These are phyloP conservation scores for Ogataea neopini DNA, from an alignment of 805 yeast genomes.

Conservation along the genomic window DNA sequence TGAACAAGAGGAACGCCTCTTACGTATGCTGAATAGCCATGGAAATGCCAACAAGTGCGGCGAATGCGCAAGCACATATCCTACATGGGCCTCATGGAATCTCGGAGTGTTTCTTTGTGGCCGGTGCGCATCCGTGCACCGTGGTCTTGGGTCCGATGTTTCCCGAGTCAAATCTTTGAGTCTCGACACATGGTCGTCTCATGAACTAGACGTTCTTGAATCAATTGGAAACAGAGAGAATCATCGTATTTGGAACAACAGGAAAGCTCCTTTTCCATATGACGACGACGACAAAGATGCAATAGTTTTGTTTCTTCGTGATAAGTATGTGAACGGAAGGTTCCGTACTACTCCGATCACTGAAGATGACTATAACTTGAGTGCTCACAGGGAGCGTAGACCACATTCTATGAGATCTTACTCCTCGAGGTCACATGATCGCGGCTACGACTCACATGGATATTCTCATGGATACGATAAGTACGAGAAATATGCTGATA, in stretches of 20 bases:
- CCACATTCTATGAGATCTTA: slow-evolving; percentile 9
- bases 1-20: slow-evolving; percentile 40
- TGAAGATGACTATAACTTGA: slow-evolving; percentile 38
- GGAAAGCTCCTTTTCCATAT: slow-evolving; percentile 65
- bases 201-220: slow-evolving; percentile 49
- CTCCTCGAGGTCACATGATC: slow-evolving; percentile 27
- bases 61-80: slow-evolving; percentile 69
- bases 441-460: slow-evolving; percentile 35
- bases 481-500: slow-evolving; percentile 49
- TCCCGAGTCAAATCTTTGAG: slow-evolving; percentile 73
- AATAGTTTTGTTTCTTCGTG: slow-evolving; percentile 59
- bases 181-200: slow-evolving; percentile 65
- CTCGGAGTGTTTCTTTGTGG: slow-evolving; percentile 80
- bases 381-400: slow-evolving; percentile 8
- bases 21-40: slow-evolving; percentile 57
- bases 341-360: slow-evolving; percentile 46
- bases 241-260: slow-evolving; percentile 65
- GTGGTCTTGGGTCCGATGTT: slow-evolving; percentile 60
- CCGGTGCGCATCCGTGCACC: slow-evolving; percentile 78
- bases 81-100: slow-evolving; percentile 53
- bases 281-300: slow-evolving; percentile 68
- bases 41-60: slow-evolving; percentile 74
- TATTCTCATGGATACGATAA: slow-evolving; percentile 58
- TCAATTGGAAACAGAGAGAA: slow-evolving; percentile 65
- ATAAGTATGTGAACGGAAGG: slow-evolving; percentile 67